Conservation (phyloP, 1,284 basidiomycete species). For the Fistulina hepatica region DNA sequence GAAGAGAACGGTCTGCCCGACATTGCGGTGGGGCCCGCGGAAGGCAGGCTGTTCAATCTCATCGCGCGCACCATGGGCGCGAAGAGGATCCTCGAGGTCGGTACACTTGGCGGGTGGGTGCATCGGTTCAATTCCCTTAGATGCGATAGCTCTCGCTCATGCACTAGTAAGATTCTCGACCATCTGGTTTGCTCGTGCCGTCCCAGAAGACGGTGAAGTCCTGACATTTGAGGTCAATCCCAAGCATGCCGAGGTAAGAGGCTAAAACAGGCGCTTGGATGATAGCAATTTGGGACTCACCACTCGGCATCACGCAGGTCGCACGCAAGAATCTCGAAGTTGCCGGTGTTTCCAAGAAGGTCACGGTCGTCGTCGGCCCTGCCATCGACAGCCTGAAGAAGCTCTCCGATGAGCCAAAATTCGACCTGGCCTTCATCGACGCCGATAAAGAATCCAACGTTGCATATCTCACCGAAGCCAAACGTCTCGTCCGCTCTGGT, state of each 20-base stretch:
- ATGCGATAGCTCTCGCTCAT: no score
- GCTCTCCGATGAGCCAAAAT: conserved; percentile 32
- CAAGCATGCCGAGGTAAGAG: conserved; percentile 41
- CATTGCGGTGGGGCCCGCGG: conserved; percentile 41
- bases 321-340: conserved; percentile 8
- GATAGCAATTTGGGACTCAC: no score
- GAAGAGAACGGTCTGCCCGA: conserved; percentile 34
- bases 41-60: conserved; percentile 46
- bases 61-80: conserved; percentile 35
- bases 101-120: conserved; percentile 49
- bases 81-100: conserved; percentile 47
- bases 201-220: conserved; percentile 41
- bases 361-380: conserved; percentile 38
- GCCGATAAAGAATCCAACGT: conserved; percentile 45
- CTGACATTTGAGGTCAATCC: conserved; percentile 39
- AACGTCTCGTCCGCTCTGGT: conserved; percentile 40
- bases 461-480: conserved; percentile 42
- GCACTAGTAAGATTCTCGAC: no score
- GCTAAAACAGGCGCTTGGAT: neutral
- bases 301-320: neutral
- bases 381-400: conserved; percentile 35
- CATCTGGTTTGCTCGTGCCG: conserved; percentile 46
- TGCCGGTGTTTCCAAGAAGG: conserved; percentile 35
- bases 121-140: no score
- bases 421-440: conserved; percentile 54